phyloP scores from a whole-genome alignment of 441 rosid species.

The Cnidoscolus chayamansa region DNA sequence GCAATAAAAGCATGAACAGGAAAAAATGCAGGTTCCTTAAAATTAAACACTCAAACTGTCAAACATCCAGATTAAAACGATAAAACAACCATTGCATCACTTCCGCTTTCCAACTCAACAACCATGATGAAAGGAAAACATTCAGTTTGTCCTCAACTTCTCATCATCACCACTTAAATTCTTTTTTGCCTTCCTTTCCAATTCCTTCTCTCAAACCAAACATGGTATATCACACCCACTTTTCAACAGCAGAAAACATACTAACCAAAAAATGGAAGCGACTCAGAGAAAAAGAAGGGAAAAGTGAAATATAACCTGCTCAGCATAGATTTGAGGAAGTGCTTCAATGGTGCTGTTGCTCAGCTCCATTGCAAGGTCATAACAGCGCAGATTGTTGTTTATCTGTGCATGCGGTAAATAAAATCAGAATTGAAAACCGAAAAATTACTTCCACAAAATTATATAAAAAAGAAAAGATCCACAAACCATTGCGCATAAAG shows the following conservation, averaged over 20 bases:
- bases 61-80: not conserved
- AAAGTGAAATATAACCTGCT: constrained; percentile 54
- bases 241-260: no score
- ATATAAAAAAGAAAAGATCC: constrained; percentile 16
- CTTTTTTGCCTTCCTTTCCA: not conserved
- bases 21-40: not conserved
- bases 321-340: constrained; percentile 92
- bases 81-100: not conserved
- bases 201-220: no score
- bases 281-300: not conserved
- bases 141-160: not conserved
- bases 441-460: constrained; percentile 12
- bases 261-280: no score
- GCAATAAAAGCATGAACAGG: not conserved
- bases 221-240: no score
- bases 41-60: not conserved
- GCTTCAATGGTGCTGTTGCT: constrained; percentile 91
- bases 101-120: not conserved
- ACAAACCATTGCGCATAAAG: constrained; percentile 96
- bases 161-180: no score
- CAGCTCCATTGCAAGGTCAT: constrained; percentile 97
- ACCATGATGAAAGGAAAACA: not conserved
- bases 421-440: constrained; percentile 7
- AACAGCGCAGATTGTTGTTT: constrained; percentile 97
- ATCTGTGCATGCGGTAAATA: constrained; percentile 41